Evolutionary conservation across 2,329 filamentous ascomycete genomes (phyloP).

Genomic region (Parastagonospora nodorum): DNA sequence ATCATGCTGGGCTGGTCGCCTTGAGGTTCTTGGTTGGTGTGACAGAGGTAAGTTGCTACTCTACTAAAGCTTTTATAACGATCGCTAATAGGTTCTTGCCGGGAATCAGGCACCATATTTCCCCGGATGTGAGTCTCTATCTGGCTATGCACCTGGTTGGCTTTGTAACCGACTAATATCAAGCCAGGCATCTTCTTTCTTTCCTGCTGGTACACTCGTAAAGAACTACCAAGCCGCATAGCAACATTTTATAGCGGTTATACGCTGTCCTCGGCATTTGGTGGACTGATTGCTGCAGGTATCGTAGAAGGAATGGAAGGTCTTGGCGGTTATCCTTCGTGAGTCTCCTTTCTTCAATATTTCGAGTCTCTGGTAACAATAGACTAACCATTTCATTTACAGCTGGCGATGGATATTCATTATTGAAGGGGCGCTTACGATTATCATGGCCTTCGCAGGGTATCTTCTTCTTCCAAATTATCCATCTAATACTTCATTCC

Average conservation of each 20-base stretch:
- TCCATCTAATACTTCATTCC: slow-evolving; percentile 54
- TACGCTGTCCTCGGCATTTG: slow-evolving; percentile 58
- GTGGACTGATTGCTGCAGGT: slow-evolving; percentile 61
- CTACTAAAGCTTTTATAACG: too few species aligned
- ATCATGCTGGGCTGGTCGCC: slow-evolving; percentile 49
- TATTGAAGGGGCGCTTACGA: slow-evolving; percentile 22
- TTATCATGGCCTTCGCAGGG: slow-evolving; percentile 35
- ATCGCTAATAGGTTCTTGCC: too few species aligned
- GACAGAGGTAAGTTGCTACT: slow-evolving; percentile 10
- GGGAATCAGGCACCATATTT: slow-evolving; percentile 25
- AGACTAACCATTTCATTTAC: too few species aligned
- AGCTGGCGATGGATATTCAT: slow-evolving; percentile 17
- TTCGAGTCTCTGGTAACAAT: too few species aligned
- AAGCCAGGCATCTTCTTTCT: slow-evolving; percentile 23
- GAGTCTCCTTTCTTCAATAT: background rate
- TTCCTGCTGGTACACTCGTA: slow-evolving; percentile 29
- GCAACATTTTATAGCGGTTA: slow-evolving; percentile 61
- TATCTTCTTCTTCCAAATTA: slow-evolving; percentile 56
- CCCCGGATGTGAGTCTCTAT: slow-evolving; percentile 6
- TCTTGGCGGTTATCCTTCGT: background rate
- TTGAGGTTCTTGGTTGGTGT: slow-evolving; percentile 49
- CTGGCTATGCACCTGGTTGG: background rate
- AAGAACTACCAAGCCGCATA: slow-evolving; percentile 59
- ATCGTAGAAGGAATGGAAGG: slow-evolving; percentile 29
- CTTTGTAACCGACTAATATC: background rate